Base-by-base conservation (phyloP, 495 filamentous ascomycete genomes). In the Penicillium odoratum region DNA sequence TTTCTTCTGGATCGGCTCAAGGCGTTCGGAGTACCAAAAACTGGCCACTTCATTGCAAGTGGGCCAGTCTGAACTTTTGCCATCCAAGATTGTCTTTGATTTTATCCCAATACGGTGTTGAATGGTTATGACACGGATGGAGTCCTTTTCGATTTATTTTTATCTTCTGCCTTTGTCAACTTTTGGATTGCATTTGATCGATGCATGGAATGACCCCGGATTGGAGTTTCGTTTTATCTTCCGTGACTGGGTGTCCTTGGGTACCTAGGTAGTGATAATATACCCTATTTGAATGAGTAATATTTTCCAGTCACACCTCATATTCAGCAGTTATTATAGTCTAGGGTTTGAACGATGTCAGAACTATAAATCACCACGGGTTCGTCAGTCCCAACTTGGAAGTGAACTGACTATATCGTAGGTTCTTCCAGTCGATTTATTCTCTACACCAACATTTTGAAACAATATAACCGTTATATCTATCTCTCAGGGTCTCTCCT, bases 231-330 rank as follows among this genome's bases (percentile, higher is more conserved):
- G 36, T 29, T 55, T 51, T 31, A 46, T 55, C 56, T 60, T 51
- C 31, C 36, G 58, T 63, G 26, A 29, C 53, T 53, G 55, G 50
- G 63, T 46, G 51, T 61, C 54, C 42, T 46, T 53, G 25, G 34
- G 54, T 65, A 54, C 40, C 46, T 53, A 53, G 51, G 51, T 65
- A 61, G 59, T 61, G 54, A 63, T 68, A 68, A 68, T 68, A 65
- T 65, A 61, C 62, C 63, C 59, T 56, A 53, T 50, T 48, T 47
- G 34, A 57, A 42, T 42, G n/a, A 46, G 29, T 8, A 51, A 18
- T 7, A 16, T 30, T 51, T 21, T 51, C 48, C 4, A 50, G 11
- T 34, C 13, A 11, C 8, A 36, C 3, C 8, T 36, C 9, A 36
- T 9, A 9, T 9, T 36, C 11, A 10, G 9, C 7, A 8, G 33